Base-by-base conservation (phyloP, 2,329 filamentous ascomycete genomes). In the Phoma herbarum region DNA sequence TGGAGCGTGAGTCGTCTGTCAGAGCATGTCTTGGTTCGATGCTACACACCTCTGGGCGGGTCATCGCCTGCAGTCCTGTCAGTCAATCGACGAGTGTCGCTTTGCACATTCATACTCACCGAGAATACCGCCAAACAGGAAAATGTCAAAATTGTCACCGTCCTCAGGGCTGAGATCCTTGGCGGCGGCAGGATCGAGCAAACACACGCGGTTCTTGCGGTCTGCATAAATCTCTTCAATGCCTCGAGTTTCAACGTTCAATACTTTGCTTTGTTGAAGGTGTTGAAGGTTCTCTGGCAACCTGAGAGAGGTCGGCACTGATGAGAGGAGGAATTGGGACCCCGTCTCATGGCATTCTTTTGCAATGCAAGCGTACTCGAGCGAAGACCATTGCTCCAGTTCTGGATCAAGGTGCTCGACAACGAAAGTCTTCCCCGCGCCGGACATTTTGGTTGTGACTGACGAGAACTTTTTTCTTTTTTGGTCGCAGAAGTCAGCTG, bases 351-450 rank as follows among this genome's bases (percentile, higher is more conserved):
- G 81, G 51, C 90, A 92, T 82, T 99, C 95, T 60, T 85, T 82
- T 50, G 92, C 92, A 75, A 99, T 97, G 72, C 90, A 86, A 54
- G 87, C 82, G 81, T 99, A 99, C 81, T 99, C 95, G 52, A 98
- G 86, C 64, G 92, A 88, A 23, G 95, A 98, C 95, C 95, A 99
- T 39, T 88, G 86, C 31, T 96, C 95, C 28, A 99, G 85, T 79
- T 99, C 95, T 39, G 91, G 89, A 80, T 99, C 95, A 65, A 99
- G 88, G 79, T 99, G 94, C 82, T 98, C 94, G 69, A 98, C 93
- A 71, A 98, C 91, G 80, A 95, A 97, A 42, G 88, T 93, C 79
- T 93, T 91, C 60, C 68, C 72, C 20, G 67, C 42, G 66, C 65
- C 62, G 43, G 74, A 64, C 75, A 77, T 77, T 44, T 61, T 60